Conservation (phyloP, 1,139 yeast species). For the Blastobotrys malaysiensis region DNA sequence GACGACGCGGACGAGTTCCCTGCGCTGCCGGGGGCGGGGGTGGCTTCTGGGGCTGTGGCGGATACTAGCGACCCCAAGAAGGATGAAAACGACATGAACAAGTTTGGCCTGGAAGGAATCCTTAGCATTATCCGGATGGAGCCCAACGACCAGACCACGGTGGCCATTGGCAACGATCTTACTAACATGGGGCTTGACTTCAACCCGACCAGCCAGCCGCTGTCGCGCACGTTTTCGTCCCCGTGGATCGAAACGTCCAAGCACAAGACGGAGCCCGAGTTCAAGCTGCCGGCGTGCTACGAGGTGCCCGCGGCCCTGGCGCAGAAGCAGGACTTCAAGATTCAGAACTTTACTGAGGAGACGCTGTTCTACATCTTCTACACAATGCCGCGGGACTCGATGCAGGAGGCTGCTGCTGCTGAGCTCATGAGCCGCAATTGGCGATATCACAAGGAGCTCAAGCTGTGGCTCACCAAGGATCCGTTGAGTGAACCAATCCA, state of each 20-base stretch:
- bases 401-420: constrained; percentile 91
- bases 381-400: constrained; percentile 85
- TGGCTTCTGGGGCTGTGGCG: constrained; percentile 3
- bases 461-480: constrained; percentile 95
- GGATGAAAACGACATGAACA: constrained; percentile 25
- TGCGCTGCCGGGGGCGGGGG: constrained; percentile 20
- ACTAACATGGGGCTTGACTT: constrained; percentile 69
- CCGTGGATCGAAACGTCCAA: constrained; percentile 94
- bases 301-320: constrained; percentile 48
- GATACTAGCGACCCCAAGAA: not conserved
- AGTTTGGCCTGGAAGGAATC: constrained; percentile 72
- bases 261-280: constrained; percentile 86
- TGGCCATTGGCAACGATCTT: constrained; percentile 82
- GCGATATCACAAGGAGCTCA: constrained; percentile 94
- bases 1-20: constrained; percentile 19
- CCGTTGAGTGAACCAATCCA: constrained; percentile 84
- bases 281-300: constrained; percentile 54
- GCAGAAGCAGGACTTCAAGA: constrained; percentile 53
- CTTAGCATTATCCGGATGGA: constrained; percentile 65
- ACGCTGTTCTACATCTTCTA: constrained; percentile 91
- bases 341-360: constrained; percentile 79
- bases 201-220: constrained; percentile 39
- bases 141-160: constrained; percentile 55
- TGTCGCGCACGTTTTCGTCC: constrained; percentile 72
- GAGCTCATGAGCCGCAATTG: constrained; percentile 85